Percentiles rank a stretch among this genome's conserved stretches.
Conservation (phyloP, 257 asterid species). For the Solanum medicagineum region DNA sequence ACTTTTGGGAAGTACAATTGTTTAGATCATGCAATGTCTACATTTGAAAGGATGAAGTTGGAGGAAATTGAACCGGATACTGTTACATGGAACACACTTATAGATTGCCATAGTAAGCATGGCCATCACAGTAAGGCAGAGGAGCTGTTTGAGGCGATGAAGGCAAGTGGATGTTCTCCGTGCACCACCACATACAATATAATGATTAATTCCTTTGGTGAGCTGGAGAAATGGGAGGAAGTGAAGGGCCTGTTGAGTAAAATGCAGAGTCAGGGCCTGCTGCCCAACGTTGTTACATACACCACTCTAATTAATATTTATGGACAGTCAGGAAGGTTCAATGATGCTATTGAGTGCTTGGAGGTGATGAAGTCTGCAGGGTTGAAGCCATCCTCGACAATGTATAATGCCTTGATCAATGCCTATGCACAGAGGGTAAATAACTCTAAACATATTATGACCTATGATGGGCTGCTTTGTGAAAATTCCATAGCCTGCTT, state of each 20-base stretch:
- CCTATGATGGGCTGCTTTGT: neutral
- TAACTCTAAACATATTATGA: neutral
- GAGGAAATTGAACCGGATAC: conserved; percentile 75
- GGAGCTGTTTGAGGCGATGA: conserved; percentile 66
- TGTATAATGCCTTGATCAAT: conserved; percentile 93
- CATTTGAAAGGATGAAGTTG: conserved; percentile 66
- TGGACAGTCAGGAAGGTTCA: conserved; percentile 78
- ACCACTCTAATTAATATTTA: conserved; percentile 84
- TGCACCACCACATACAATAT: conserved; percentile 85
- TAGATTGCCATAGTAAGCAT: conserved; percentile 85
- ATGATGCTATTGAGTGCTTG: conserved; percentile 86
- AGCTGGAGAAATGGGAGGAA: conserved; percentile 80
- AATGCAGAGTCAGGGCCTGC: conserved; percentile 69
- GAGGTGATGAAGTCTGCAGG: conserved; percentile 91
- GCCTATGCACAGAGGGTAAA: conserved; percentile 91
- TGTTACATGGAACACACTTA: conserved; percentile 87
- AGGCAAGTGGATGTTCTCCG: conserved; percentile 50
- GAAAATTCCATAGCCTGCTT: neutral
- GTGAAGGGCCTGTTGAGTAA: conserved; percentile 56
- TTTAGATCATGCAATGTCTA: conserved; percentile 74
- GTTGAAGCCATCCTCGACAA: conserved; percentile 74
- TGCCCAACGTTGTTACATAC: conserved; percentile 83
- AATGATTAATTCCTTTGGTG: conserved; percentile 74
- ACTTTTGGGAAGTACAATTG: conserved; percentile 85
- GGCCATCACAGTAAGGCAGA: conserved; percentile 53